Conservation (phyloP, 2,329 filamentous ascomycete species). For the Chrysoporthe puriensis region DNA sequence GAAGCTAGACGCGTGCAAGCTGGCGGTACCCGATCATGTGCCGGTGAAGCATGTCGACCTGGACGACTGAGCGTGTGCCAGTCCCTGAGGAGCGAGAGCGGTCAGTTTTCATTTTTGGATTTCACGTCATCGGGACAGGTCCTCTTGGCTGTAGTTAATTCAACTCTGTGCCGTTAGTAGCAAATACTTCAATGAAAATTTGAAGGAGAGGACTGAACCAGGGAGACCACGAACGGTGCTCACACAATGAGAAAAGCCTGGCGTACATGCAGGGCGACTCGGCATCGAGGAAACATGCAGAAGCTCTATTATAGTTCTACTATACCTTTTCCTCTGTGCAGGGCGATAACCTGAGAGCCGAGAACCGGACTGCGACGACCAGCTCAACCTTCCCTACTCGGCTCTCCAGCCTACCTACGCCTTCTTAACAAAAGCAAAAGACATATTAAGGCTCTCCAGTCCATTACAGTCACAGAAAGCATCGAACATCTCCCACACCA, state of each 20-base stretch:
- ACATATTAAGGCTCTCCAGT: neutral
- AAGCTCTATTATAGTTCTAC: neutral
- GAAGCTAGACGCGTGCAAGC: slow-evolving; percentile 29
- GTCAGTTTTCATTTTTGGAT: neutral
- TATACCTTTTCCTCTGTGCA: no score
- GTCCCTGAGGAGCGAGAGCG: neutral
- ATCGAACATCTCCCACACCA: neutral
- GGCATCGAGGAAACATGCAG: no score
- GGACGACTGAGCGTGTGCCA: slow-evolving; percentile 9
- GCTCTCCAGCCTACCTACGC: neutral
- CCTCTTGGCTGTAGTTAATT: neutral
- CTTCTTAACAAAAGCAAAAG: slow-evolving; percentile 1
- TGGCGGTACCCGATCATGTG: slow-evolving; percentile 19
- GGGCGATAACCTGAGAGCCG: no score
- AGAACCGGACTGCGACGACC: no score
- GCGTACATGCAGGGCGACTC: no score
- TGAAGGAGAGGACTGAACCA: neutral
- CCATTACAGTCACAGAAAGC: neutral
- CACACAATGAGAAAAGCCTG: neutral
- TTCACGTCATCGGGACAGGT: neutral
- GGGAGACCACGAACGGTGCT: neutral
- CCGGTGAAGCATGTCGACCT: slow-evolving; percentile 17
- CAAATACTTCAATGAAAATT: neutral
- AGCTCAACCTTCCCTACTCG: neutral
- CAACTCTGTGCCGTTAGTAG: neutral